Evolutionary conservation across 139 green algal genomes (phyloP), one percentile per base, ranked within the genome.

Genomic region (Chlamydomonas eustigma): DNA sequence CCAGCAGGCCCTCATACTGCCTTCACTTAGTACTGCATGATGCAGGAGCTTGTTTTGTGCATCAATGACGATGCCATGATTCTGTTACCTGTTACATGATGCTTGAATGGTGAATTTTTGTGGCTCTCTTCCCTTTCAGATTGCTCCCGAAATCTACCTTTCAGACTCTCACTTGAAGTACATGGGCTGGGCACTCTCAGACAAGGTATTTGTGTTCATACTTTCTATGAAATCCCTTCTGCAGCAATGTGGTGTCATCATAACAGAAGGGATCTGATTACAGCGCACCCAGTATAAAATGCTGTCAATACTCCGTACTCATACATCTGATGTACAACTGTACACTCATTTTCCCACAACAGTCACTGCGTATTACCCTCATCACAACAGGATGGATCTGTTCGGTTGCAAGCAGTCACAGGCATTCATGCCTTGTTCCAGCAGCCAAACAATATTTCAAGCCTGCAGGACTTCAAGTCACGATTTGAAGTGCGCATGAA

Each of bases 131-230:
- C n/a, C n/a, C n/a, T n/a, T n/a, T n/a, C 44, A 58, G 44, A 18
- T 77, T 4, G 64, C 88, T 51, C 94, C 95, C 5, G 69, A 85
- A 0, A 72, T 84, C 50, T 98, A 94, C 80, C 82, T 98, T 39
- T 78, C 84, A 22, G 91, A 97, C 73, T 33, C 82, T 0, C 95
- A 97, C 86, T 88, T 98, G 70, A 98, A 98, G 84, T 99, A 99
- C 88, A 72, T 98, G n/a, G 95, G 90, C 3, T 99, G 94, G 94
- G 88, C 89, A 3, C 80, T 98, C 33, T 93, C 87, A 30, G 95
- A 99, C 88, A 12, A 12, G 44, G 44, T 58, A 18, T 18, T 12
- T 28, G 12, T 58, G 44, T 58, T 18, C 44, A 28, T 58, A 18
- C 44, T 18, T n/a, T n/a, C 44, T 58, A 18, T 58, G 44, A 18